Evolutionary conservation across 768 basidiomycete genomes (phyloP), one percentile per base, ranked within the genome.

Genomic region (Lentinula lateritia): DNA sequence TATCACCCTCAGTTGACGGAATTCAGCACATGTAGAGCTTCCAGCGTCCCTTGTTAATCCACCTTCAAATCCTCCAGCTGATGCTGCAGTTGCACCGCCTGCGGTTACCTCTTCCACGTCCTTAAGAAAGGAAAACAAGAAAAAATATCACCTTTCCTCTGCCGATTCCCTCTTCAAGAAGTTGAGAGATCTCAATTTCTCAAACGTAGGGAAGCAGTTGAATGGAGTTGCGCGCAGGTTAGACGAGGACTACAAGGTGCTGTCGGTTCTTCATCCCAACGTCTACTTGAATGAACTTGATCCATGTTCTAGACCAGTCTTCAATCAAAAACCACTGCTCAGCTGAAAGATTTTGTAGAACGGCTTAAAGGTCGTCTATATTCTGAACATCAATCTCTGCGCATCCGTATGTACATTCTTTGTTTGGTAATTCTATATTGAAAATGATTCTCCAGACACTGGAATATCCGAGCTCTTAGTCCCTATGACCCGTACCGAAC

Each of bases 291-390:
- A 39, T 54, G 28, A 62, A 23, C 38, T 45, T 10, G 16, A 46
- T 50, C 16, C 16, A 7, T 15, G 12, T 58, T 60, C 12, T 68
- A 93, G 91, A 87, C 89, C 50, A 85, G 91, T 61, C 84, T 92
- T 60, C 87, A 94, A 74, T 86, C 94, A 16, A 93, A 94, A 74
- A 95, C 93, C 12, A 90, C 95, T 16, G 85, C 90, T 10, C 93
- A 99, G 73, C 78, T 99, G 67, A 84, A 89, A 61, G 93, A 95
- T 69, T 98, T 99, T 74, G 97, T 99, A 18, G 95, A 95, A 12
- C 95, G 92, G 70, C 79, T 99, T 1, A 48, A 20, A 28, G 93
- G 95, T 20, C 93, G 94, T 1, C 76, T 98, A 64, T 93, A 98
- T 74, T 85, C 84, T 16, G 96, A 99, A 69, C 94, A 97, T 66